Base-by-base conservation (phyloP, 768 basidiomycete species). In the Russula sp. region DNA sequence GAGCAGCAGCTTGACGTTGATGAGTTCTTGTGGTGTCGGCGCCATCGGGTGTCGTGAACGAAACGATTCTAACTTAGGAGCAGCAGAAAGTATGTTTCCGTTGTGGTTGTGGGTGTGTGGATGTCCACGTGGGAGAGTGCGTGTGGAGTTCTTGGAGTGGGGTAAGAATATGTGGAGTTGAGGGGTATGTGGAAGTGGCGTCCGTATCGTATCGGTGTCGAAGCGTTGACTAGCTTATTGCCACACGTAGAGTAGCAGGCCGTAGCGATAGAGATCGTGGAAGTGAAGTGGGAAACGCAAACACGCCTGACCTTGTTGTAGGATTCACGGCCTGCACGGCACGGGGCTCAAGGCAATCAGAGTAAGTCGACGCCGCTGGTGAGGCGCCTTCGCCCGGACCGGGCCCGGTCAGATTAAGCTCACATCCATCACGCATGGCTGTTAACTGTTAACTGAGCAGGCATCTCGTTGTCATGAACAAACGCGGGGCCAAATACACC, bases 1-100 rank as follows among this genome's bases (percentile, higher is more conserved):
- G 37, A 94, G 79, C 9, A 94, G 81, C 2, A 94, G 80, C 75
- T 94, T 94, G 72, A 88, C 84, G 59, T 92, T 93, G 49, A 89
- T 55, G 31, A 60, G 53, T 18, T 64, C 63, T 60, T 60, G 56
- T 3, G 16, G 45, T 18, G 42, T 51, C 42, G 58, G 63, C 32
- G 63, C 58, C 63, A 64, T 64, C 11, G 8, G 45, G 5, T 40
- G 10, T 11, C 4, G 40, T 40, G 11, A 40, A 4, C 11, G 13
- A 40, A 40, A 14, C 13, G 40, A 40, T 2, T 8, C 40, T 8
- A 11, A 14, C 11, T 37, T 37, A 11, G 11, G 11, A 37, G 37
- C 37, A 37, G 37, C 7, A 37, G 8, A 37, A 37, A 37, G 37
- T 11, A 37, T 27, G 42, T 44, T 44, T 18, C 6, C 10, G 31